phyloP scores from a whole-genome alignment of 768 basidiomycete genomes.

The Amanita inopinata region DNA sequence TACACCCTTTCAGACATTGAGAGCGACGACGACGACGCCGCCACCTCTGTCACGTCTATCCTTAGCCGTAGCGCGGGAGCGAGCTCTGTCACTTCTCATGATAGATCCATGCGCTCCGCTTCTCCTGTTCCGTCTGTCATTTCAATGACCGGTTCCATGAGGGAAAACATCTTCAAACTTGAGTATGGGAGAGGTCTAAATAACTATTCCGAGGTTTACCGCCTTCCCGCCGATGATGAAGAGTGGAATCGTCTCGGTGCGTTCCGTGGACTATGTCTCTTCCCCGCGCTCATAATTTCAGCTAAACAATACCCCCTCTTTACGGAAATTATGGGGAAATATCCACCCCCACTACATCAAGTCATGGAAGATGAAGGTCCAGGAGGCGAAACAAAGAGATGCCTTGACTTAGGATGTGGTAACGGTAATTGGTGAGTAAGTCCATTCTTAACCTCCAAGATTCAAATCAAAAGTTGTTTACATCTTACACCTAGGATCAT shows the following conservation, averaged over 20 bases:
- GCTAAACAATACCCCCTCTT: constrained; percentile 65
- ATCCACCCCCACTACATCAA: constrained; percentile 45
- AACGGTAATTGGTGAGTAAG: constrained; percentile 60
- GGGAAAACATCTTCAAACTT: constrained; percentile 45
- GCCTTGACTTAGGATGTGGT: constrained; percentile 73
- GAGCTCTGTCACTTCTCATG: constrained; percentile 48
- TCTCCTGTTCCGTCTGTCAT: constrained; percentile 64
- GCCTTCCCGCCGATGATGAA: constrained; percentile 70
- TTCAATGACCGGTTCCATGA: constrained; percentile 57
- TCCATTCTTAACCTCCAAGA: background rate
- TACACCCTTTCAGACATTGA: constrained; percentile 8
- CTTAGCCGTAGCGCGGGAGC: constrained; percentile 29
- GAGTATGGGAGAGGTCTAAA: constrained; percentile 67
- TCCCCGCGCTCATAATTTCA: constrained; percentile 18
- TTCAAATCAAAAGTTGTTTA: background rate
- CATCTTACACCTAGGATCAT: constrained; percentile 49
- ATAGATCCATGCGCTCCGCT: constrained; percentile 48
- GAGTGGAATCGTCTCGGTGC: constrained; percentile 61
- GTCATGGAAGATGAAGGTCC: constrained; percentile 51
- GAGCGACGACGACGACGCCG: constrained; percentile 36
- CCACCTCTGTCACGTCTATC: constrained; percentile 30
- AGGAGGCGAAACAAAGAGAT: constrained; percentile 44
- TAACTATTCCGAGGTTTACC: constrained; percentile 73
- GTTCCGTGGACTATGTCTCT: constrained; percentile 14
- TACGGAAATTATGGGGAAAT: constrained; percentile 55